phyloP scores from a whole-genome alignment of 768 basidiomycete genomes.

The Leccinellum albellum region DNA sequence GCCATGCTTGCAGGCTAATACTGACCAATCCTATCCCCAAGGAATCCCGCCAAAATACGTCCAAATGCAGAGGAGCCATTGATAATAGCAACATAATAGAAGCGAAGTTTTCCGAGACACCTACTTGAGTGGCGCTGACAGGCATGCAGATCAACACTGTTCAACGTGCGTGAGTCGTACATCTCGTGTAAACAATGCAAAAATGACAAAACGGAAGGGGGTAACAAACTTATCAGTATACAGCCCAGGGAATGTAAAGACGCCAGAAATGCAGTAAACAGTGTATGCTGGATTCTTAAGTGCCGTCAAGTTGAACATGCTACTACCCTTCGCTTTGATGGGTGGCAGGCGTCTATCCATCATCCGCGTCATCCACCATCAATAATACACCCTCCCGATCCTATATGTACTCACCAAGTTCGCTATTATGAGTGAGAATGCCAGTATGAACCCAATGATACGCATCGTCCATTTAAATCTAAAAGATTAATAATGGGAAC shows the following conservation, averaged over 20 bases:
- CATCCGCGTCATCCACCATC: conserved; percentile 10
- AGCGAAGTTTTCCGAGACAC: conserved; percentile 50
- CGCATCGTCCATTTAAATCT: conserved; percentile 82
- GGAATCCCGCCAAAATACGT: conserved; percentile 48
- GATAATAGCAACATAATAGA: conserved; percentile 65
- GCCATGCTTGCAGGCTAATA: not conserved
- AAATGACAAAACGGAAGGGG: not conserved
- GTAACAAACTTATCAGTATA: conserved; percentile 49
- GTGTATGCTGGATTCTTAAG: conserved; percentile 48
- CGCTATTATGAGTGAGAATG: conserved; percentile 47
- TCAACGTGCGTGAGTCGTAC: not conserved
- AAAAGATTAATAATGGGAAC: not conserved
- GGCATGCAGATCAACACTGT: conserved; percentile 67
- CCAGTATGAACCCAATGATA: conserved; percentile 60
- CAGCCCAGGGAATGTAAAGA: conserved; percentile 60
- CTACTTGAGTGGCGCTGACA: conserved; percentile 48
- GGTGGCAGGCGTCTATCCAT: conserved; percentile 53
- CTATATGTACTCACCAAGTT: conserved; percentile 41
- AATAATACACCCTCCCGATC: not conserved
- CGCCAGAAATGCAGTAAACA: conserved; percentile 54
- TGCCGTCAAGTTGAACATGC: conserved; percentile 52
- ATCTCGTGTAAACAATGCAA: not conserved
- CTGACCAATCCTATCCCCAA: conserved; percentile 54
- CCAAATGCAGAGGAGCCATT: conserved; percentile 66
- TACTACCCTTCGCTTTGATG: conserved; percentile 50